A percentile compares a stretch with the other conserved stretches of the same genome.
Conservation (phyloP, 1,139 yeast genomes). For the Suhomyces atakaporum region DNA sequence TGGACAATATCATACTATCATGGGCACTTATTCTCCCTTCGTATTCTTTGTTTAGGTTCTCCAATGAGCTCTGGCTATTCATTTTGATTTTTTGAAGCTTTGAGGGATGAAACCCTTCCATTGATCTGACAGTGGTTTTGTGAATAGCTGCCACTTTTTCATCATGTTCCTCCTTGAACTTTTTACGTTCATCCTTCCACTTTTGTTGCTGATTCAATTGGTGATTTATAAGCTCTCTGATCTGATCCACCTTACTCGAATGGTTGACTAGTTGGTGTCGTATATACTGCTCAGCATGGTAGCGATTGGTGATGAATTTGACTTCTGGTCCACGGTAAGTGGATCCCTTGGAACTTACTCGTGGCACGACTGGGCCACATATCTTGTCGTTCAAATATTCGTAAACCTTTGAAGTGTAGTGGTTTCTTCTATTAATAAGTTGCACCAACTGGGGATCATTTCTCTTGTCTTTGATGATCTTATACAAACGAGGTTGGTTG, state of each 20-base stretch:
- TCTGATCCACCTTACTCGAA: constrained; percentile 3
- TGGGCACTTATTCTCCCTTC: constrained; percentile 17
- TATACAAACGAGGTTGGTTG: constrained; percentile 7
- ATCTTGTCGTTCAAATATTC: constrained; percentile 14
- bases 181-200: constrained; percentile 18
- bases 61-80: constrained; percentile 11
- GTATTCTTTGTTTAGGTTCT: constrained; percentile 10
- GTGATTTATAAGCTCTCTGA: constrained; percentile 13
- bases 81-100: constrained; percentile 14
- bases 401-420: constrained; percentile 18
- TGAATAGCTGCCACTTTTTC: constrained; percentile 10
- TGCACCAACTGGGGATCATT: constrained; percentile 15
- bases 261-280: constrained; percentile 10
- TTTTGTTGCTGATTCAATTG: constrained; percentile 22
- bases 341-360: too few species aligned
- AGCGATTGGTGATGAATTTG: constrained; percentile 22
- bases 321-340: constrained; percentile 18
- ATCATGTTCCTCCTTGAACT: constrained; percentile 15
- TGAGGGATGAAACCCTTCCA: constrained; percentile 21
- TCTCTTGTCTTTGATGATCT: constrained; percentile 8
- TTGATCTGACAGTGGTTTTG: constrained; percentile 6
- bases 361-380: too few species aligned
- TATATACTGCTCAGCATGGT: constrained; percentile 23
- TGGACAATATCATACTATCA: constrained; percentile 17
- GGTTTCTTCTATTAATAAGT: constrained; percentile 15